Conservation (phyloP, 2,329 filamentous ascomycete genomes). For the Stachybotrys chartarum region DNA sequence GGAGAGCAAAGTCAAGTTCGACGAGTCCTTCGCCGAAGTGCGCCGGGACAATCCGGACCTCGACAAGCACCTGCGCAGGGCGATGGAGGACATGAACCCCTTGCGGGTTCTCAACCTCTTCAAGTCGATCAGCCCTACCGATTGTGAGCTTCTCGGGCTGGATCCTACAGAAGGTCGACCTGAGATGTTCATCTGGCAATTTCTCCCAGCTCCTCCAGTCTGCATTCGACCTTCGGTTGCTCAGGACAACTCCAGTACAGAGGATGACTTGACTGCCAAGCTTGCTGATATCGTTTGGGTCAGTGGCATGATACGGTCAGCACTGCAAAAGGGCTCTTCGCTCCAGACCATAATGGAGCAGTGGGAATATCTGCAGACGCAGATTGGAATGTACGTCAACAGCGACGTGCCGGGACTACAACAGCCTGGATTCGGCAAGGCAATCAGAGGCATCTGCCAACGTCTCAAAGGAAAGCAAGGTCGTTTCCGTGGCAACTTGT, state of each 20-base stretch:
- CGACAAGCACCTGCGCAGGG: conserved; percentile 86
- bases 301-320: conserved; percentile 78
- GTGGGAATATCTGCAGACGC: conserved; percentile 93
- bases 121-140: conserved; percentile 73
- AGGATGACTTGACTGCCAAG: conserved; percentile 95
- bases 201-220: conserved; percentile 86
- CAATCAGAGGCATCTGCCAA: conserved; percentile 90
- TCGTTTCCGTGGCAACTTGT: conserved; percentile 92
- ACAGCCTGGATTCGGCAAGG: conserved; percentile 78
- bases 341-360: conserved; percentile 92
- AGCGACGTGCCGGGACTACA: conserved; percentile 88
- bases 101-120: conserved; percentile 85
- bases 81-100: conserved; percentile 90
- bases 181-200: conserved; percentile 98
- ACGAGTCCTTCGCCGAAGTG: conserved; percentile 75
- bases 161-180: conserved; percentile 81
- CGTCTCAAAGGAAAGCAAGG: conserved; percentile 97
- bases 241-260: conserved; percentile 87
- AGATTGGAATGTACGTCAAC: conserved; percentile 97
- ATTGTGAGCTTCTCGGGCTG: conserved; percentile 87
- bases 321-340: conserved; percentile 74
- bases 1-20: conserved; percentile 74
- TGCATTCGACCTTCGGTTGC: conserved; percentile 91
- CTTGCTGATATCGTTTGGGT: conserved; percentile 94
- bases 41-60: conserved; percentile 73